Base-by-base conservation (phyloP, 257 asterid genomes). In the Solanum ossicruentum region DNA sequence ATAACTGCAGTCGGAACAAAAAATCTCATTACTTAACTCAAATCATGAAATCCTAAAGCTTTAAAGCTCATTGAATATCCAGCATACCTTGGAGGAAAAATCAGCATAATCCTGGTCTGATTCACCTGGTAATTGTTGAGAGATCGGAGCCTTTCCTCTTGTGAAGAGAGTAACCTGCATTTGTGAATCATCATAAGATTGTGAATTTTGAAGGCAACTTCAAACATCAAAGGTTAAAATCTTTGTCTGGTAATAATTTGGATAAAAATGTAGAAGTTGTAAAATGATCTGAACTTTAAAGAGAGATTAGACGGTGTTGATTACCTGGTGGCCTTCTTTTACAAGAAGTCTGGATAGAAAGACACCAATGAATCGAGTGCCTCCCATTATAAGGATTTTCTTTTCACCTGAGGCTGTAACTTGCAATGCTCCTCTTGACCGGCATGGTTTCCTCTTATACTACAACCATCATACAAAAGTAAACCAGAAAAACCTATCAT, bases 301-400 rank as follows among this genome's bases (percentile, higher is more conserved):
- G 21, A 75, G 20, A n/a, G 0, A 28, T 72, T 75, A 49, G 45
- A 9, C 8, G 2, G 4, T 41, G 61, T 1, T 54, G 10, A 23
- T 28, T 80, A 96, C 98, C 98, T 97, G 93, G 89, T 97, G 99
- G 88, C 98, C 98, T 84, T 97, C 98, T 91, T 95, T 91, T 65
- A 97, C 98, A 7, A 97, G 99, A 90, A 95, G 97, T 84, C 99
- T 90, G 65, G 99, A 95, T 92, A 97, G 86, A 85, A 97, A 97
- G 66, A 97, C 12, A 26, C 99, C 99, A 80, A 97, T 94, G 87
- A 95, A 97, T 90, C 99, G 89, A 67, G 99, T 95, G 83, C 99
- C 99, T 85, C 99, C 98, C 99, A 97, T 97, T 70, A 95, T 93
- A n/a, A 97, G 98, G 77, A 97, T 92, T 79, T 97, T 97, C 97